Evolutionary conservation across 768 basidiomycete genomes (phyloP), one percentile per base, ranked within the genome.

Genomic region (Termitomyces titanicus): DNA sequence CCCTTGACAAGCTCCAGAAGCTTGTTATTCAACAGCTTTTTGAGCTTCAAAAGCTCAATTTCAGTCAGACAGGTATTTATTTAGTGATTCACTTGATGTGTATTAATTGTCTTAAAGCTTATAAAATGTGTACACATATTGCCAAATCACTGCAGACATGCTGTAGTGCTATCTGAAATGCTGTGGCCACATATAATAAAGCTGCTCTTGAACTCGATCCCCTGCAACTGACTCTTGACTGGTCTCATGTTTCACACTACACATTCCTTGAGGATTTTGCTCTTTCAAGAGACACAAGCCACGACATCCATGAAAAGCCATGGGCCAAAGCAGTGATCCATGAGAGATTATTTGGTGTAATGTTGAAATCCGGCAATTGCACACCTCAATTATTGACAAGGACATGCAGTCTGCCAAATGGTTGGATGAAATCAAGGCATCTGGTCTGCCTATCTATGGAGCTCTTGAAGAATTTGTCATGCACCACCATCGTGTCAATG

Each of bases 31-130:
- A 39, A 18, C 38, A 11, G 38, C 38, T 39, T 75, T 74, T 75
- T 57, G 71, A 76, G 57, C 62, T 75, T 8, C 70, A 70, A n/a
- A 71, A 70, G 54, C 51, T 72, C 24, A 73, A 74, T 58, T 56
- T 74, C 15, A 58, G 66, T 20, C 51, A 60, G 1, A 74, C 67
- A 10, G 72, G 74, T 39, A 39, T 15, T 15, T 73, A 15, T 39
- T 13, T 13, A 39, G 4, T 39, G 5, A 39, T 13, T 39, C 38
- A 39, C 12, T 18, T 39, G 38, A 39, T 5, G 3, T 39, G 38
- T 3, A 13, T 39, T 39, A 39, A 39, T 39, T 13, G 4, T 39
- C 12, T 39, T 13, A 15, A 13, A 39, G 38, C 38, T 39, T 39
- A 39, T 13, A 39, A 39, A 13, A 39, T 39, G 38, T 11, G 12